Evolutionary conservation across 2,329 filamentous ascomycete species (phyloP).

Genomic region (Penicillium psychrosexuale): DNA sequence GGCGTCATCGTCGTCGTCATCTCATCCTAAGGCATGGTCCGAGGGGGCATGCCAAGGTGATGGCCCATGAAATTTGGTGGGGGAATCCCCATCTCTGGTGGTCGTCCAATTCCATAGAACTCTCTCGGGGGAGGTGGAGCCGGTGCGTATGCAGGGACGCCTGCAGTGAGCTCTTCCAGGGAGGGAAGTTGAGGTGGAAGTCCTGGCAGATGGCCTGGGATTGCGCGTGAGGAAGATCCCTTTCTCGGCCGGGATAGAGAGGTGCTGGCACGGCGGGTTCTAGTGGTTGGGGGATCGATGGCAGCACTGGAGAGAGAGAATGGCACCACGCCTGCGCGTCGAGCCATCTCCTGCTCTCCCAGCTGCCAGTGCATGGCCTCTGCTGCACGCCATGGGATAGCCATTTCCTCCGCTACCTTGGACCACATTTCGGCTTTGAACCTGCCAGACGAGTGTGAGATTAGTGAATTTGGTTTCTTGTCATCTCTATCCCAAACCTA

Average conservation of each 20-base stretch:
- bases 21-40: slow-evolving; percentile 34
- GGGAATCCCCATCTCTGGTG: slow-evolving; percentile 30
- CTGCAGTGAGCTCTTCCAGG: slow-evolving; percentile 47
- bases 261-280: slow-evolving; percentile 38
- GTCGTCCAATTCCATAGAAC: slow-evolving; percentile 33
- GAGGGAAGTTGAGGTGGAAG: slow-evolving; percentile 41
- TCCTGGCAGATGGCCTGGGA: slow-evolving; percentile 24
- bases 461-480: slow-evolving; percentile 10
- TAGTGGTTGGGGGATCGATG: slow-evolving; percentile 46
- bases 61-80: slow-evolving; percentile 33
- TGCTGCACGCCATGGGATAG: slow-evolving; percentile 88
- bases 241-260: slow-evolving; percentile 41
- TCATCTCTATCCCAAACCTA: slow-evolving; percentile 47
- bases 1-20: slow-evolving; percentile 18
- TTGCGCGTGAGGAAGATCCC: slow-evolving; percentile 39
- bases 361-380: slow-evolving; percentile 99
- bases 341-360: slow-evolving; percentile 89
- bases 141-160: slow-evolving; percentile 45
- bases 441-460: slow-evolving; percentile 48
- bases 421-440: slow-evolving; percentile 99
- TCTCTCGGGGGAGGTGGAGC: slow-evolving; percentile 36
- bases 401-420: slow-evolving; percentile 91
- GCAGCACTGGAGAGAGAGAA: slow-evolving; percentile 67
- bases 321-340: slow-evolving; percentile 81
- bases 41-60: slow-evolving; percentile 34